phyloP scores from a whole-genome alignment of 768 basidiomycete genomes.

The Rhodosporidiobolus sp. region DNA sequence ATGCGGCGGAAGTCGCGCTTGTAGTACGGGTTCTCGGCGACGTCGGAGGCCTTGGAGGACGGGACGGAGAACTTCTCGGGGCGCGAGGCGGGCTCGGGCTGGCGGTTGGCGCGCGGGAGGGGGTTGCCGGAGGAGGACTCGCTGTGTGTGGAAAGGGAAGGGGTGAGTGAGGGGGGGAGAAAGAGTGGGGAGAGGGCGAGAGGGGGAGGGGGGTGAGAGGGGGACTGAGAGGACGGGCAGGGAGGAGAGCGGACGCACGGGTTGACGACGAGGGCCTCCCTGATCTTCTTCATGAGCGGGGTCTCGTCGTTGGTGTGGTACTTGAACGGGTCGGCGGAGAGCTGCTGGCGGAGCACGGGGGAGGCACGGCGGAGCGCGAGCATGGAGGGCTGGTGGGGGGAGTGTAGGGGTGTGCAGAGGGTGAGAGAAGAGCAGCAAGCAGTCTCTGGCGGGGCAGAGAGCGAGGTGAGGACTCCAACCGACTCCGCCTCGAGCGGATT shows the following conservation, averaged over 20 bases:
- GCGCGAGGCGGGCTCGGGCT: conserved; percentile 38
- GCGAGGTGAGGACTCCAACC: no score
- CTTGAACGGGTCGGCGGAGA: conserved; percentile 21
- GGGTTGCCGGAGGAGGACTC: conserved; percentile 36
- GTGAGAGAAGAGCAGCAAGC: no score
- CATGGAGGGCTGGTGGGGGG: not conserved
- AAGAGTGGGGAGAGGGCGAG: not conserved
- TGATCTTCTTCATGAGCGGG: conserved; percentile 3
- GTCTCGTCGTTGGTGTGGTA: conserved; percentile 24
- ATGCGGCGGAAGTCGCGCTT: conserved; percentile 36
- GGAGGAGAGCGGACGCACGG: conserved; percentile 9
- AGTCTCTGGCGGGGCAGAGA: no score
- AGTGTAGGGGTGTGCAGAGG: no score
- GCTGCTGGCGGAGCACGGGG: conserved; percentile 5
- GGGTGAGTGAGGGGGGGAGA: not conserved
- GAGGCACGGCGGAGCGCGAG: conserved; percentile 1
- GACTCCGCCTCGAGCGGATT: no score
- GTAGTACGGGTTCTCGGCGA: conserved; percentile 41
- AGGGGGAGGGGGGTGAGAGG: no score
- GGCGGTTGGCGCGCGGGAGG: conserved; percentile 19
- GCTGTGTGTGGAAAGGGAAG: not conserved
- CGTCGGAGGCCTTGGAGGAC: conserved; percentile 38
- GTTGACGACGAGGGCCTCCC: conserved; percentile 37
- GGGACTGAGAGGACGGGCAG: no score
- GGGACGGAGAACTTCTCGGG: conserved; percentile 40